Base-by-base conservation (phyloP, 441 rosid genomes). In the Metrosideros polymorpha region DNA sequence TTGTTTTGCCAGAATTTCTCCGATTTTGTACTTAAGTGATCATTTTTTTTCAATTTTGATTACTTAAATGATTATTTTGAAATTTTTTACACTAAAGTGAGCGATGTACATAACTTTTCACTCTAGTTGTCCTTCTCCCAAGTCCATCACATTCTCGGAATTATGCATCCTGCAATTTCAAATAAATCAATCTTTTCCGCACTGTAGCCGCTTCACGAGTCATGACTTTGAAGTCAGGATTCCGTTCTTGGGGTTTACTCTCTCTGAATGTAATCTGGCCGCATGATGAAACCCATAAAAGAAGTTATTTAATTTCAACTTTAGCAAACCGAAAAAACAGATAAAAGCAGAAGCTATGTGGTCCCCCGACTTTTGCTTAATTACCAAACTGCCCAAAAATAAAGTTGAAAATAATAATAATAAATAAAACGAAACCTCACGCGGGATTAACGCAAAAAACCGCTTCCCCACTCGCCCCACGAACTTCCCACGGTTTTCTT, bases 141-240 rank as follows among this genome's bases (percentile, higher is more conserved):
- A n/a, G n/a, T 63, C 76, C 13, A 4, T 18, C 43, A 8, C 43
- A 17, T 18, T 63, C 13, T 3, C 6, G 0, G 43, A 1, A 13
- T 3, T 63, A 0, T 4, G 43, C 6, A 63, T 32, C 32, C 25
- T 63, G 3, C 0, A 2, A 2, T 39, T 9, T 32, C 25, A 32
- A 17, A 32, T 63, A 2, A 63, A 30, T 63, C 6, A 14, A 32
- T 8, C 13, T 18, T 18, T 30, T 32, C 6, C 13, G 2, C 25
- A 2, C 13, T 9, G 0, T 17, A 13, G 24, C 2, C 7, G 12
- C 25, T 32, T 8, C 0, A 9, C 10, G 30, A 30, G 19, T 17
- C 24, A 17, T 0, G 12, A 4, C 42, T 15, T 61, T 30, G 75
- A 30, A 61, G 42, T 61, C 42, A 9, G 0, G 7, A 18, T 32